Evolutionary conservation across 1,284 basidiomycete genomes (phyloP), one percentile per base, ranked within the genome.

Genomic region (Ceratobasidium sp.): DNA sequence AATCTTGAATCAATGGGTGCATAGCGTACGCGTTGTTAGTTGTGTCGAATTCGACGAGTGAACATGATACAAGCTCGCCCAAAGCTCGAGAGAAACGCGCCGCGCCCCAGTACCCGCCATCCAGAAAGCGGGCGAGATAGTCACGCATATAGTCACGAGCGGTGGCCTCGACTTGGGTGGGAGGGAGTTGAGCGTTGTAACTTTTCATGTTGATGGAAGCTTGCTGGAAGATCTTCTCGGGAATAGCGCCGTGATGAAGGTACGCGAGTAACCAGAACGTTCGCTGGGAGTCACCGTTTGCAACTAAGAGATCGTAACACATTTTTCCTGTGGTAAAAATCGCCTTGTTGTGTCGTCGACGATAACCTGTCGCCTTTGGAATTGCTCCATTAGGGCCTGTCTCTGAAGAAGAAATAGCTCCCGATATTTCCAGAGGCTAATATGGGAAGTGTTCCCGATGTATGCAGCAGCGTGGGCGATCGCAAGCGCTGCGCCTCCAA

Each of bases 201-300:
- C 7, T 29, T 27, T 27, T 27, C 47, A 15, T 29, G 22, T 27
- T 50, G 47, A 7, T 6, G 6, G 47, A 15, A 15, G 49, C 62
- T 20, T 50, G 62, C 20, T n/a, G 20, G 32, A 65, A 65, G 22
- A 65, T 52, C 6, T 53, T 50, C 29, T 53, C 34, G 10, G 47
- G 27, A 10, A 65, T 65, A 4, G 8, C 15, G 3, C 12, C 12
- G n/a, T 40, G 35, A 25, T 65, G 47, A 22, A 65, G 22, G 27
- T n/a, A 53, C 12, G 62, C 49, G n/a, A 54, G n/a, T 10, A 65
- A 35, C 15, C 27, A 22, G 8, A 65, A n/a, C 22, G 53, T 22
- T 13, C 7, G 2, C 17, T 42, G 32, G 22, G 47, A 7, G 7
- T 6, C 22, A 15, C 13, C 22, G 6, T 29, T 25, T 6, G n/a